Conservation (phyloP, 75 land plant species). For the Pinus taeda region DNA sequence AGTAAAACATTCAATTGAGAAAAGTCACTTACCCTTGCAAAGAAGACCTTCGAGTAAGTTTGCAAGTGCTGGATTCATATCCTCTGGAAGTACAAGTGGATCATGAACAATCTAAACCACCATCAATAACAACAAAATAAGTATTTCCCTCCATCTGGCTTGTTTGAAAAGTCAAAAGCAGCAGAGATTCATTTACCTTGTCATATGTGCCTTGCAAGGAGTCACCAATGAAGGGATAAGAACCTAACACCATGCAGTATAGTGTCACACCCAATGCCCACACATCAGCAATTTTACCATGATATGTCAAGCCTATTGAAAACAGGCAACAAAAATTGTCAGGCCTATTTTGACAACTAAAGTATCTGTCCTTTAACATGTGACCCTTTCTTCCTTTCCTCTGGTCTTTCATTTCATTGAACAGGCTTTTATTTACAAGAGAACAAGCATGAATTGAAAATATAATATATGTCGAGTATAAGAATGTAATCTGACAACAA, state of each 20-base stretch:
- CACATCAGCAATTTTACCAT: constrained; percentile 85
- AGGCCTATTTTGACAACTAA: too few species aligned
- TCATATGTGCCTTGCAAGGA: constrained; percentile 88
- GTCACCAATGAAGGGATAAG: constrained; percentile 90
- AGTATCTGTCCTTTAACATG: too few species aligned
- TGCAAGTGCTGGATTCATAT: constrained; percentile 51
- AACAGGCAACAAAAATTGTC: constrained; percentile 1
- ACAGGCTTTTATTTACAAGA: too few species aligned
- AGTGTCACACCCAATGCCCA: constrained; percentile 97
- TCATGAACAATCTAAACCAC: constrained; percentile 65
- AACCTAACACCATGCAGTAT: constrained; percentile 87
- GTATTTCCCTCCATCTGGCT: neutral
- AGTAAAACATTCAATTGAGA: neutral
- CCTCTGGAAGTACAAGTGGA: constrained; percentile 51
- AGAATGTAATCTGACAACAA: neutral
- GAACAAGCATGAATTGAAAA: too few species aligned
- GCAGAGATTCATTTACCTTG: constrained; percentile 42
- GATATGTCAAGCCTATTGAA: constrained; percentile 74
- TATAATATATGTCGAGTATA: neutral
- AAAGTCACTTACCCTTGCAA: constrained; percentile 68
- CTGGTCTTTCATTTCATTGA: too few species aligned
- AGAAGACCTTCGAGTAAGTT: constrained; percentile 76
- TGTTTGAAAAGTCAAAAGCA: neutral
- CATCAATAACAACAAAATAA: neutral
- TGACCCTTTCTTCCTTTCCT: too few species aligned